Base-by-base conservation (phyloP, 1,284 basidiomycete genomes). In the Heliocybe sulcata region DNA sequence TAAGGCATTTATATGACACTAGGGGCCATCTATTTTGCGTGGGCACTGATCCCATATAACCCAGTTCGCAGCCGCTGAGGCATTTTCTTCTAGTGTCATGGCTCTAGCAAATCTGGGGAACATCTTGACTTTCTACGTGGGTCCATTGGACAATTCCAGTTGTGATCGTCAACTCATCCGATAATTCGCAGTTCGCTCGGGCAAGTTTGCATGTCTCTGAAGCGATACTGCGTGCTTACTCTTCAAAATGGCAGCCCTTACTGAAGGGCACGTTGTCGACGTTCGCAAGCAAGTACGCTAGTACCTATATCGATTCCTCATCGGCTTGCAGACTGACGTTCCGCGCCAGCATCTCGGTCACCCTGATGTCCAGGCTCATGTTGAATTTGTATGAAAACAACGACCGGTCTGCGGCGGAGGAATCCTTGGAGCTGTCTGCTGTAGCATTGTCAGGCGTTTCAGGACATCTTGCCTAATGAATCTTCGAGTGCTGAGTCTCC, bases 31-130 rank as follows among this genome's bases (percentile, higher is more conserved):
- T 52, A 52, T 35, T 52, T 52, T 19, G 29, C 19, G 51, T 52
- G 33, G 3, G 47, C 25, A 11, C 33, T 29, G 14, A 3, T 35
- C n/a, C 20, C 51, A 31, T 16, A 14, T 27, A 51, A 51, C 25
- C 52, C 42, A 55, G 48, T 52, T 25, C 50, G 19, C 10, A 12
- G 4, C 16, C 10, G 4, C 12, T 52, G 16, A 52, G 12, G n/a
- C 12, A 29, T 20, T 56, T 1, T 38, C 47, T 53, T 19, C 35
- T 52, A 3, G 55, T 53, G 11, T 53, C 58, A 29, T 53, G 57
- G 3, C 57, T 55, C 25, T 45, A 58, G 59, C 27, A 16, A 60
- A 56, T 45, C 56, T 22, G 10, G 20, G 20, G 20, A 49, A 49
- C 47, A 49, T 49, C 22, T 12, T 49, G 16, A 49, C 47, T n/a